Evolutionary conservation across 108 stramenopile species (phyloP).

Genomic region (Skeletonema grethae): DNA sequence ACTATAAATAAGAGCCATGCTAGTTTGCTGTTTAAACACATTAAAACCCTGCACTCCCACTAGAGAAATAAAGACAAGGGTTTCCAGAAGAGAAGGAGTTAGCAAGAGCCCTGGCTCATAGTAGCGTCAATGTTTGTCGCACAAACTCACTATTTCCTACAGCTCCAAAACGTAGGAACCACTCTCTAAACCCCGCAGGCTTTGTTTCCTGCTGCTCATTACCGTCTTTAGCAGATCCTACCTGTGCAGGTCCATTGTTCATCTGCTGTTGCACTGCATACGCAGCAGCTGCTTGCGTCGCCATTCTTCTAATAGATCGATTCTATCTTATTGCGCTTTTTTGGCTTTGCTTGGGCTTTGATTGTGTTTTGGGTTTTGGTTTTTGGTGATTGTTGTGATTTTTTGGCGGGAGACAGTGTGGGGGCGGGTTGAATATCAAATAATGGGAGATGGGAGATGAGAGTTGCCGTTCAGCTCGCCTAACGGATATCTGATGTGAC

Average conservation of each 20-base stretch:
- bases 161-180: conserved; percentile 19
- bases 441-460: no score
- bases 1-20: no score
- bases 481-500: no score
- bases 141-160: conserved; percentile 28
- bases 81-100: background rate
- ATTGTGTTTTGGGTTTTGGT: no score
- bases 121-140: no score
- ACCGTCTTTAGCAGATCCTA: background rate
- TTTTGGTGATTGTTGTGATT: no score
- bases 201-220: conserved; percentile 8
- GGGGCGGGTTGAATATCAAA: no score
- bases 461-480: conserved; percentile 1
- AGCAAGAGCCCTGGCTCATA: no score
- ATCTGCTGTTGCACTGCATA: background rate
- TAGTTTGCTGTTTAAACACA: no score
- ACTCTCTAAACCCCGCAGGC: conserved; percentile 21
- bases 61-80: background rate
- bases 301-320: background rate
- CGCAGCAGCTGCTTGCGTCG: background rate
- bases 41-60: conserved; percentile 31
- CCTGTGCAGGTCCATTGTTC: background rate
- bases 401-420: background rate
- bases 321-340: no score
- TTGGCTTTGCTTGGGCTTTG: no score